Evolutionary conservation across 768 basidiomycete species (phyloP), one percentile per base, ranked within the genome.

Genomic region (Psilocybe sp.): DNA sequence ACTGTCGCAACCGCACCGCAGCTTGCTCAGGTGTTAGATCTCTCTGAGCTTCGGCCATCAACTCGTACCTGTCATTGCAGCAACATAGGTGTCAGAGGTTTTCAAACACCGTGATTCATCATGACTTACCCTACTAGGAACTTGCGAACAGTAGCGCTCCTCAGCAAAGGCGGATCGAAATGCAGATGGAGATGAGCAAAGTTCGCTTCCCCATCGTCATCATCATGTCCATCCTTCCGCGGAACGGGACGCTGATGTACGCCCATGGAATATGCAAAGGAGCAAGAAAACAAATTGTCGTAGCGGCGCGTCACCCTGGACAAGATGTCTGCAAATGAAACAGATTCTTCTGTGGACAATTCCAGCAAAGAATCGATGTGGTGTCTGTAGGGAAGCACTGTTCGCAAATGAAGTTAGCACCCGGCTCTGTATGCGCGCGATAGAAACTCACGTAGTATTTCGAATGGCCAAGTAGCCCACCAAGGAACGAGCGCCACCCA

Each of bases 401-500:
- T 8, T 6, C 5, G 10, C 13, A 20, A 13, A 34, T 41, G 16
- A 15, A 8, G 11, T 41, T 13, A 23, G 15, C 31, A 8, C 5
- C 31, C 5, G 12, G 15, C 6, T 16, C 28, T 32, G 4, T n/a
- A 15, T 19, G 6, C 33, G 42, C 32, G 6, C 40, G 5, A 16
- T 28, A 16, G 18, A 11, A n/a, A 69, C 75, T 59, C 58, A 87
- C 89, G 63, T 58, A 95, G 69, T 14, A 86, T 75, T 65, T 97
- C 94, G 62, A 85, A 97, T 0, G 94, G 94, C 94, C 93, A 97
- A 31, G 81, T 80, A 5, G 93, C 94, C 94, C 94, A 97, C 86
- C 91, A 96, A 2, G 94, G 94, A 3, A 95, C 92, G 1, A 96
- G 61, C 0, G 86, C 91, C 2, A 89, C 75, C 81, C 91, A 97